A percentile compares a stretch with the other conserved stretches of the same genome.
phyloP scores from a whole-genome alignment of 345 rosid species.

The Zanthoxylum bungeanum region DNA sequence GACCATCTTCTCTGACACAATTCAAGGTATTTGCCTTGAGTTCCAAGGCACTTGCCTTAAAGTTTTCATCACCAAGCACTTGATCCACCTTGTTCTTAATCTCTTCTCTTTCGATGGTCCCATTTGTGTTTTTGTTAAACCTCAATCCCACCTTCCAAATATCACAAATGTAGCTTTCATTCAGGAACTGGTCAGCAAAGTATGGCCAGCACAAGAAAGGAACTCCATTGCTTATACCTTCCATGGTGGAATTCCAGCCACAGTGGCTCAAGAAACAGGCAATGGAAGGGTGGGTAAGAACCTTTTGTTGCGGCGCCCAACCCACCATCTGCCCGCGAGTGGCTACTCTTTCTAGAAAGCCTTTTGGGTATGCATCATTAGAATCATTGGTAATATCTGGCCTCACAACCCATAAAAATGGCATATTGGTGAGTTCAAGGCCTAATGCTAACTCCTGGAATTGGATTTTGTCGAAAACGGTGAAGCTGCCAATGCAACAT shows the following conservation, averaged over 20 bases:
- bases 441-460: constrained; percentile 34
- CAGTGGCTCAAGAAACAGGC: too few relatives aligned
- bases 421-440: constrained; percentile 16
- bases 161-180: constrained; percentile 33
- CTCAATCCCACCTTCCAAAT: constrained; percentile 46
- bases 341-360: background rate
- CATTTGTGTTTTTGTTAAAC: constrained; percentile 25
- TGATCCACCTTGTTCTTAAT: constrained; percentile 32
- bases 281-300: constrained; percentile 26
- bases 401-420: constrained; percentile 7
- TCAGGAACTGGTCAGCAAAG: too few relatives aligned
- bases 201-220: too few relatives aligned
- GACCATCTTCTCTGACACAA: constrained; percentile 22
- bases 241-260: too few relatives aligned
- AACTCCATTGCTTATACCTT: too few relatives aligned
- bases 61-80: constrained; percentile 21
- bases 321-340: constrained; percentile 17
- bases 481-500: constrained; percentile 38
- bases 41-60: constrained; percentile 15
- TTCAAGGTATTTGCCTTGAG: constrained; percentile 22
- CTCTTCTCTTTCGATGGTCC: constrained; percentile 21
- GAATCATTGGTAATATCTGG: constrained; percentile 12
- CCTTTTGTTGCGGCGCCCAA: constrained; percentile 41
- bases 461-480: too few relatives aligned
- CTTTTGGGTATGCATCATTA: background rate